Conservation (phyloP, 352 stramenopile genomes). For the Saprolegnia parasitica region DNA sequence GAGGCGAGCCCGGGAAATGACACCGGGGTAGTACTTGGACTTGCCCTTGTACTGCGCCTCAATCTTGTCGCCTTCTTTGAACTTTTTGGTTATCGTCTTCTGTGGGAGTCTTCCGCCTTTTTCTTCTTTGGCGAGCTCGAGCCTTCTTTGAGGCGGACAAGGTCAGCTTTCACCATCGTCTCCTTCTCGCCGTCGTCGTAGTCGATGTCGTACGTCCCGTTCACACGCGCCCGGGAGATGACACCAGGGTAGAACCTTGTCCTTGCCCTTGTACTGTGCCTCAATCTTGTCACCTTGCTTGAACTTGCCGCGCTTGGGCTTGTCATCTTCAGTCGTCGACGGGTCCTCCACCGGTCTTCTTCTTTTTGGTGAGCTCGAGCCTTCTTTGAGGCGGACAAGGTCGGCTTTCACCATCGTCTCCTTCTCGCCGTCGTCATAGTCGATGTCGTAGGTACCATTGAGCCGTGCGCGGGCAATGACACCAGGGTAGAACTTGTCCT, state of each 20-base stretch:
- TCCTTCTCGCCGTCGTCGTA: constrained; percentile 58
- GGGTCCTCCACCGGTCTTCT: constrained; percentile 19
- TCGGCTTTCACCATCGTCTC: constrained; percentile 34
- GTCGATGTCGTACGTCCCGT: constrained; percentile 51
- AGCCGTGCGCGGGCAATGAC: constrained; percentile 41
- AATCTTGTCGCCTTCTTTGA: constrained; percentile 41
- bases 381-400: constrained; percentile 28
- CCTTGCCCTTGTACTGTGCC: constrained; percentile 54
- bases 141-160: constrained; percentile 38
- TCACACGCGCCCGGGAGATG: constrained; percentile 41
- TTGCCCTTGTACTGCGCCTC: constrained; percentile 53
- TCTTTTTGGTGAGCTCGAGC: constrained; percentile 27
- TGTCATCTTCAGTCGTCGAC: constrained; percentile 29
- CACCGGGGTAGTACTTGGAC: constrained; percentile 48
- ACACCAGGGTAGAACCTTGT: constrained; percentile 61
- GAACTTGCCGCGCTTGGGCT: constrained; percentile 33
- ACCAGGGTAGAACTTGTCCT: constrained; percentile 50
- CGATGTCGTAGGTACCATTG: constrained; percentile 53
- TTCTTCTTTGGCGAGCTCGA: constrained; percentile 31
- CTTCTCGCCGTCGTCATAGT: constrained; percentile 52
- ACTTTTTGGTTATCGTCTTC: constrained; percentile 40
- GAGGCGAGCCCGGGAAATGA: constrained; percentile 41
- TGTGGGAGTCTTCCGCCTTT: constrained; percentile 25
- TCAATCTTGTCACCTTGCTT: constrained; percentile 52
- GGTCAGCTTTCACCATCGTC: constrained; percentile 37